Evolutionary conservation across 1,284 basidiomycete genomes (phyloP), one percentile per base, ranked within the genome.

Genomic region (Binderoboletus segoi): DNA sequence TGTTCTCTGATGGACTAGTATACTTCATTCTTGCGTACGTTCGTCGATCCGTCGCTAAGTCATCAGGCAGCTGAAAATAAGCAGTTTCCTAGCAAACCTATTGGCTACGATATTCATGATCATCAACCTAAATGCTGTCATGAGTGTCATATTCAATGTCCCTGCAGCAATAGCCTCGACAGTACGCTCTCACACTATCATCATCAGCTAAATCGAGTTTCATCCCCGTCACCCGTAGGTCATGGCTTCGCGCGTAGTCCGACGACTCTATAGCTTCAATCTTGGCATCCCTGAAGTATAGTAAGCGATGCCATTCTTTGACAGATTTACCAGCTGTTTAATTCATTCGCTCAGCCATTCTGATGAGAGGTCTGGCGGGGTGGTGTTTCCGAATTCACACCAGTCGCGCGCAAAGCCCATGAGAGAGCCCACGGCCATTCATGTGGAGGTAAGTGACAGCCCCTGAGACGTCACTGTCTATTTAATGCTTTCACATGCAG

Each of bases 191-290:
- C 11, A 20, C 38, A 47, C 53, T n/a, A 56, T 37, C 32, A 28
- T 23, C 24, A 4, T 24, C 24, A 28, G 30, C 33, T 18, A 10
- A 23, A 38, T 44, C 10, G 13, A 35, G 42, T 61, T 53, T 40
- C 2, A 23, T 53, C 15, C 61, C 38, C 35, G 57, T 38, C 33
- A 32, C 33, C 49, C 11, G 44, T 56, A 89, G 88, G 86, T 89
- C 64, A 83, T 86, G 20, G 86, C 87, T 1, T 85, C 83, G 59
- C 83, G 88, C n/a, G 84, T 81, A 20, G 88, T 89, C 21, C 82
- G 88, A 49, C 76, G 86, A 37, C 70, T 89, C 46, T 81, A 80
- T 38, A 85, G 83, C 62, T 88, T 82, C 71, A 79, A 78, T n/a
- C 69, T 72, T 24, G 66, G 71, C 38, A 79, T 80, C 6, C 77